Evolutionary conservation across 2,329 filamentous ascomycete genomes (phyloP), one percentile per base, ranked within the genome.

Genomic region (Cercospora sesami): DNA sequence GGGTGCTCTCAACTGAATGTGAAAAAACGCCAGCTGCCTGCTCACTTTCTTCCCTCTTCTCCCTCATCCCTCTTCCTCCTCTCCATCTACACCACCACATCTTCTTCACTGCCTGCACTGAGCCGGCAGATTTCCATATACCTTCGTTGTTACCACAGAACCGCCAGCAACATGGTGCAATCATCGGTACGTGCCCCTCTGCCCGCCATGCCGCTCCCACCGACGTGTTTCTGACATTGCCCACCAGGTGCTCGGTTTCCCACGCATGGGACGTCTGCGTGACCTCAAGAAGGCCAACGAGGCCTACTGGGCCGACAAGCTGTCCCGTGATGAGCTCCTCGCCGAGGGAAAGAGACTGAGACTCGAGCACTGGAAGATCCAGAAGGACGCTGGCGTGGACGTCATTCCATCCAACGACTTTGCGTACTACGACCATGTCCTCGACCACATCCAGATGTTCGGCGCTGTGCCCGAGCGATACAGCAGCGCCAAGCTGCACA

Each of bases 261-360:
- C 95, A 83, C 94, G 95, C 81, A 97, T 98, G 92, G 95, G 95
- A 85, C 91, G 88, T 79, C 92, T 96, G 85, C 93, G 95, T 90
- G 95, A 99, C 88, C 90, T 99, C 82, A 99, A 99, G 91, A 99
- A 99, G 90, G 95, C 95, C 80, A 99, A 94, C 75, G 95, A 99
- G 85, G 93, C 94, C 82, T 99, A 90, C 85, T 99, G 95, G 95
- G 91, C 85, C 79, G 94, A 91, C 83, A 99, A 98, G 87, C 86
- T 97, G 82, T 94, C 92, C 73, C 92, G 94, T 80, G 89, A 91
- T 72, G 93, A 96, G 72, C 92, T 99, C 76, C 87, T 98, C 75
- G 87, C 89, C 71, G 95, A 98, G 89, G 95, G 91, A 82, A 98
- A 98, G 92, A 90, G 93, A 81, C 92, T 99, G 70, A 92, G 95